Evolutionary conservation across 257 asterid genomes (phyloP).

Genomic region (Leptodermis oblonga): DNA sequence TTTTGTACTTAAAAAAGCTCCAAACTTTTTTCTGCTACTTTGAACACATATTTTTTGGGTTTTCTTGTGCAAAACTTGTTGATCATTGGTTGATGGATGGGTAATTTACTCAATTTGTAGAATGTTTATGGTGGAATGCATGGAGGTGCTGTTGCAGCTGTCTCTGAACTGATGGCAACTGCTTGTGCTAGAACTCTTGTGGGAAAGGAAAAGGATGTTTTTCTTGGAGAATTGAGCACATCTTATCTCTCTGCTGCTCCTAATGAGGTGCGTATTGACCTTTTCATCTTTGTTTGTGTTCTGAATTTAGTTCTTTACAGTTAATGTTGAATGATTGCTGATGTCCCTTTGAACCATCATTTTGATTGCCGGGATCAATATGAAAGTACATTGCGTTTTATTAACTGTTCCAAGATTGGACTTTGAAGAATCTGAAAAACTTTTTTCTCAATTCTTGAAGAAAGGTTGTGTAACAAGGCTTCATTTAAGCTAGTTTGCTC

Average conservation of each 20-base stretch:
- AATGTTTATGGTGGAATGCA: slow-evolving; percentile 71
- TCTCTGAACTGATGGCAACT: slow-evolving; percentile 57
- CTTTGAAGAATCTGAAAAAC: neutral
- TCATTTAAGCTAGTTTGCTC: neutral
- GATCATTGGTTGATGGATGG: neutral
- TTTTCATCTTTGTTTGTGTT: neutral
- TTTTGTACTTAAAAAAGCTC: neutral
- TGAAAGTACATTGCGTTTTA: neutral
- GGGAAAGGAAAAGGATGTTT: slow-evolving; percentile 60
- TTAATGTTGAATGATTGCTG: neutral
- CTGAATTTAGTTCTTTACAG: neutral
- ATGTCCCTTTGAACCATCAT: neutral
- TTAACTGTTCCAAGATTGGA: neutral
- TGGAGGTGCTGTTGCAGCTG: slow-evolving; percentile 84
- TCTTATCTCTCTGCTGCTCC: slow-evolving; percentile 76
- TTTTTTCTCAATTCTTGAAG: neutral
- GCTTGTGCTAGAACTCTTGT: slow-evolving; percentile 87
- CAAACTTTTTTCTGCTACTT: neutral
- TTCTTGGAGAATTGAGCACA: slow-evolving; percentile 80
- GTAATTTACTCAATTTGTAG: slow-evolving; percentile 27
- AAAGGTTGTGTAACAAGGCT: neutral
- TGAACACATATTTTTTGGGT: neutral
- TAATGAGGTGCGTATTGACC: slow-evolving; percentile 35
- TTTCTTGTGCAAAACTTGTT: neutral
- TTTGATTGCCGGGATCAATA: neutral